These are phyloP conservation scores for Beauveria medogensis DNA, from an alignment of 2,329 filamentous ascomycete species.

Conservation along the genomic window DNA sequence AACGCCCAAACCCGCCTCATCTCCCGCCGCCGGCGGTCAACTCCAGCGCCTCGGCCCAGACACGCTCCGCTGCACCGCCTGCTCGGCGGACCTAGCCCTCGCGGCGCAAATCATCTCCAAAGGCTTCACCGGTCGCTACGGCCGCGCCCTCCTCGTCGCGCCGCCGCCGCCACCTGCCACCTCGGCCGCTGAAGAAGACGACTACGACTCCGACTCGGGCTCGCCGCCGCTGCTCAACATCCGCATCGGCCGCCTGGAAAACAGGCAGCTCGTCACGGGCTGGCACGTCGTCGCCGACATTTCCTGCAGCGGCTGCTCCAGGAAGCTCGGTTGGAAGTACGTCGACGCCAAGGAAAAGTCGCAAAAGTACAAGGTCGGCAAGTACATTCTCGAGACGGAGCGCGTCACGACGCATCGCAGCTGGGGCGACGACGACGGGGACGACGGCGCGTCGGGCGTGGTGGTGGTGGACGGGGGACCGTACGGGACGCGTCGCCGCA, in stretches of 20 bases:
- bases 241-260: slow-evolving; percentile 44
- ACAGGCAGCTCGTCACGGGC: slow-evolving; percentile 52
- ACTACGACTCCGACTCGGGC: slow-evolving; percentile 6
- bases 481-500: slow-evolving; percentile 10
- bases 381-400: slow-evolving; percentile 58
- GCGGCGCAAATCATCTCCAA: slow-evolving; percentile 55
- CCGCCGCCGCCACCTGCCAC: slow-evolving; percentile 16
- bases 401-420: slow-evolving; percentile 42
- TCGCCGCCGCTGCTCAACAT: slow-evolving; percentile 40
- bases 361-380: slow-evolving; percentile 61
- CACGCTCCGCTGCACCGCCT: slow-evolving; percentile 50
- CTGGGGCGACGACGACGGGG: slow-evolving; percentile 33
- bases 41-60: slow-evolving; percentile 41
- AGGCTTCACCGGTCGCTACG: slow-evolving; percentile 58
- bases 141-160: slow-evolving; percentile 54
- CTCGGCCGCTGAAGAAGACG: slow-evolving; percentile 12
- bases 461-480: slow-evolving; percentile 9
- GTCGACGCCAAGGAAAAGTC: slow-evolving; percentile 50
- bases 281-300: slow-evolving; percentile 59
- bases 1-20: slow-evolving; percentile 14
- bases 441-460: background rate
- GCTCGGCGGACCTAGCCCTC: slow-evolving; percentile 54
- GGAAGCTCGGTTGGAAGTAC: slow-evolving; percentile 61
- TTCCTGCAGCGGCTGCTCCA: slow-evolving; percentile 45
- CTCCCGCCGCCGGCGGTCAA: slow-evolving; percentile 22